Evolutionary conservation across 306 rosid species (phyloP).

Genomic region (Vigna radiata): DNA sequence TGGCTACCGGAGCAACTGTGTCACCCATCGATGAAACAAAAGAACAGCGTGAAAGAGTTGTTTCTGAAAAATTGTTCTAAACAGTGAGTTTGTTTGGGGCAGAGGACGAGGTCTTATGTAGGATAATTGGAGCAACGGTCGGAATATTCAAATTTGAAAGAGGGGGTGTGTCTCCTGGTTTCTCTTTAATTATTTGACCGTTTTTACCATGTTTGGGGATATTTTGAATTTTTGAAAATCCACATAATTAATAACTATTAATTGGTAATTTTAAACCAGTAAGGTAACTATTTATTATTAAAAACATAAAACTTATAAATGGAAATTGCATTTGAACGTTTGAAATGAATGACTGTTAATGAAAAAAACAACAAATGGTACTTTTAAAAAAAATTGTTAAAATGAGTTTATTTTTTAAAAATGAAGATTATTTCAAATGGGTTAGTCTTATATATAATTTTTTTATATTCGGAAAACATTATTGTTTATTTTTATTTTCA

Average conservation of each 20-base stretch:
- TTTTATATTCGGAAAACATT: too few relatives aligned
- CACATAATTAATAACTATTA: not conserved
- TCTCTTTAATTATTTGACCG: slow-evolving; percentile 46
- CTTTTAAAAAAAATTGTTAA: too few relatives aligned
- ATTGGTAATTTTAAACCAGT: not conserved
- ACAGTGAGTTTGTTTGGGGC: not conserved
- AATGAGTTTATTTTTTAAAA: too few relatives aligned
- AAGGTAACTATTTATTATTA: not conserved
- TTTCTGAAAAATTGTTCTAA: not conserved
- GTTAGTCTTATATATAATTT: too few relatives aligned
- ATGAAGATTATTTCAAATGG: too few relatives aligned
- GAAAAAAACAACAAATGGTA: too few relatives aligned
- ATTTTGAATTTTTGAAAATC: slow-evolving; percentile 8
- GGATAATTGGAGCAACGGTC: slow-evolving; percentile 59
- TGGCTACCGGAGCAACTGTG: slow-evolving; percentile 39
- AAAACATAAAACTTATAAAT: too few relatives aligned
- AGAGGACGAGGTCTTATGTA: slow-evolving; percentile 33
- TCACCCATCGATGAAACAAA: slow-evolving; percentile 62
- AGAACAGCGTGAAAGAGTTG: not conserved
- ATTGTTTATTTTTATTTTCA: too few relatives aligned
- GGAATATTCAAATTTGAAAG: slow-evolving; percentile 57
- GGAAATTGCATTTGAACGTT: too few relatives aligned
- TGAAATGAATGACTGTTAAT: too few relatives aligned
- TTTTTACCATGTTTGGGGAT: not conserved
- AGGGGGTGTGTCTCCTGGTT: not conserved